phyloP scores from a whole-genome alignment of 2,329 filamentous ascomycete species.

The Chrysosporium queenslandicum region DNA sequence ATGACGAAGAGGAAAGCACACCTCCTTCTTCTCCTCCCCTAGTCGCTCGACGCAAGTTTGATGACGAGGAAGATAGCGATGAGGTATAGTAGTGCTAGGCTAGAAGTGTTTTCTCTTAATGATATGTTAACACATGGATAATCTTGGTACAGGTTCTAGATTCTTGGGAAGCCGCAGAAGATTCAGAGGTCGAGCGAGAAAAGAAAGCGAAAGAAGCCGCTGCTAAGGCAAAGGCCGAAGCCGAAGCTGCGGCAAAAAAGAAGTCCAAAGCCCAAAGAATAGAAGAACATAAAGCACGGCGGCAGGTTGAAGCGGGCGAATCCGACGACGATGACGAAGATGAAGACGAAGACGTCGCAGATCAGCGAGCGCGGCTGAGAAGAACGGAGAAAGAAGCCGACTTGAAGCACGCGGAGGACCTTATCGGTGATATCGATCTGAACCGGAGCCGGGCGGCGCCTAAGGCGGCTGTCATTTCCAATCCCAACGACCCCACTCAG shows the following conservation, averaged over 20 bases:
- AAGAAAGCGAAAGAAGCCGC: conserved; percentile 82
- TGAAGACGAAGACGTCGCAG: conserved; percentile 65
- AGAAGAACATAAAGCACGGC: conserved; percentile 62
- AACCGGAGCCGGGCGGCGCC: conserved; percentile 55
- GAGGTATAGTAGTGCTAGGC: conserved; percentile 49
- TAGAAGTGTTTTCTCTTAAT: background rate
- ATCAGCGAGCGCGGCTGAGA: conserved; percentile 62
- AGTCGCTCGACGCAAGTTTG: conserved; percentile 59
- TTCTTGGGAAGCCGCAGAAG: conserved; percentile 92
- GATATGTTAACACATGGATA: background rate
- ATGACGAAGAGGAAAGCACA: conserved; percentile 47
- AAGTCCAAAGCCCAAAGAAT: conserved; percentile 82
- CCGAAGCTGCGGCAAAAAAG: conserved; percentile 77
- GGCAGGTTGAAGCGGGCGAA: conserved; percentile 48
- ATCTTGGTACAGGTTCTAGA: conserved; percentile 61
- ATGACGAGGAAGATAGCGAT: conserved; percentile 77
- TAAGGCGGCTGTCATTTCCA: conserved; percentile 52
- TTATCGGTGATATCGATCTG: conserved; percentile 69
- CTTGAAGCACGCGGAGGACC: conserved; percentile 77
- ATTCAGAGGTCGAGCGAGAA: conserved; percentile 92
- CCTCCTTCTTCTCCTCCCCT: conserved; percentile 39
- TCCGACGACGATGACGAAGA: conserved; percentile 57
- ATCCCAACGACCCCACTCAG: conserved; percentile 64
- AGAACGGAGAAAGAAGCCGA: conserved; percentile 79
- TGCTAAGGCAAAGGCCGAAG: conserved; percentile 79